Percentiles rank a stretch among this genome's conserved stretches.
These are phyloP conservation scores for Penicillium sp. DNA, from an alignment of 2,329 filamentous ascomycete genomes.

Conservation along the genomic window DNA sequence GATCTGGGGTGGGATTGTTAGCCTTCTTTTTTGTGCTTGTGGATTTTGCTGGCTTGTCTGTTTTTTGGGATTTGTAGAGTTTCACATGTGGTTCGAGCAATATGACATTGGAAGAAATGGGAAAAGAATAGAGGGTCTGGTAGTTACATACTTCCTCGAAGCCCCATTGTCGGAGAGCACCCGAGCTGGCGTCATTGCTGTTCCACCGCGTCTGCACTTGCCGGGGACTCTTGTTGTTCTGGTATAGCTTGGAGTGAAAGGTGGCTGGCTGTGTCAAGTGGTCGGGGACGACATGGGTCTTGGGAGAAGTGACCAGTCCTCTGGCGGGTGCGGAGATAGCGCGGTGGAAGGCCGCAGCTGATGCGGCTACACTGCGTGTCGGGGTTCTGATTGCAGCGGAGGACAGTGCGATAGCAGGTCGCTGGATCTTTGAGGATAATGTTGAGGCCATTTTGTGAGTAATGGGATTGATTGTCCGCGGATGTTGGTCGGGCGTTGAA, in stretches of 20 bases:
- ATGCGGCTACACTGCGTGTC: conserved; percentile 3
- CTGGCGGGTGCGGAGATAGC: conserved; percentile 16
- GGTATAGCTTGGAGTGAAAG: not conserved
- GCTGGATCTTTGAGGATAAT: conserved; percentile 14
- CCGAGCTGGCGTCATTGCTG: conserved; percentile 15
- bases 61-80: not conserved
- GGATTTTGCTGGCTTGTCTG: not conserved
- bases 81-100: not conserved
- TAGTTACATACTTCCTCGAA: conserved; percentile 38
- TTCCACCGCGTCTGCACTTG: conserved; percentile 22
- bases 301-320: conserved; percentile 7
- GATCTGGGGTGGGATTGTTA: conserved; percentile 29
- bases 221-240: not conserved
- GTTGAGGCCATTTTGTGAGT: conserved; percentile 15
- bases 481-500: not conserved
- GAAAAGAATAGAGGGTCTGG: too few relatives aligned
- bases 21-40: not conserved
- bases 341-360: conserved; percentile 11
- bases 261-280: not conserved
- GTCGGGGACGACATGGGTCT: not conserved
- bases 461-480: not conserved
- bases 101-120: not conserved
- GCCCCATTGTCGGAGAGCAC: conserved; percentile 29
- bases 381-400: conserved; percentile 5
- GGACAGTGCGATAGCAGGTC: conserved; percentile 6